A percentile compares a stretch with the other conserved stretches of the same genome.
phyloP scores from a whole-genome alignment of 495 filamentous ascomycete species.

The Parachaetomium inaequale region DNA sequence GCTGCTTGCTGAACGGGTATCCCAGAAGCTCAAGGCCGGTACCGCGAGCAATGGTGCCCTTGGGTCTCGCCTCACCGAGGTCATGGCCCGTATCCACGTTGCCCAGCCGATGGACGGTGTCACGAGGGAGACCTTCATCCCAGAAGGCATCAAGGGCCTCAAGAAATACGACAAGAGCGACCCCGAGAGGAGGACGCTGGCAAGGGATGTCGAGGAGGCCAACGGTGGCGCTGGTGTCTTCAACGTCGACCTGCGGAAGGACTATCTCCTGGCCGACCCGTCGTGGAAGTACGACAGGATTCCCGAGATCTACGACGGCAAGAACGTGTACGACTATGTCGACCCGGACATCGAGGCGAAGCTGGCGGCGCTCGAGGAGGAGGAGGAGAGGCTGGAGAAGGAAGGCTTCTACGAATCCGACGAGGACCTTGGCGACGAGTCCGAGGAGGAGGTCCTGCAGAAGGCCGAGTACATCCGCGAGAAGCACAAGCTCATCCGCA shows the following conservation, averaged over 20 bases:
- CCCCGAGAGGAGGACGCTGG: constrained; percentile 70
- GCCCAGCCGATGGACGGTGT: constrained; percentile 82
- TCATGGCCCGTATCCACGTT: constrained; percentile 91
- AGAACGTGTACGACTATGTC: constrained; percentile 95
- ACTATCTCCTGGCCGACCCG: constrained; percentile 76
- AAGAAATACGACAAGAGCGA: constrained; percentile 89
- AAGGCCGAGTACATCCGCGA: constrained; percentile 95
- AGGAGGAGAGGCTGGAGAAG: constrained; percentile 85
- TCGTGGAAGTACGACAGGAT: constrained; percentile 96
- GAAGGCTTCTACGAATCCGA: constrained; percentile 72
- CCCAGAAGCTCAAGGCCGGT: constrained; percentile 91
- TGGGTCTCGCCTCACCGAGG: constrained; percentile 76
- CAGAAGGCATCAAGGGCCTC: constrained; percentile 72
- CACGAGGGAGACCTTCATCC: constrained; percentile 78
- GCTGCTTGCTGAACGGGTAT: constrained; percentile 84
- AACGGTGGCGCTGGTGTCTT: constrained; percentile 93
- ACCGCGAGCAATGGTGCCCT: constrained; percentile 67
- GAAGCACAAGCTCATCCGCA: constrained; percentile 81
- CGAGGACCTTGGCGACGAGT: constrained; percentile 69
- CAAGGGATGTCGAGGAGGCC: constrained; percentile 86
- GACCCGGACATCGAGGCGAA: constrained; percentile 95
- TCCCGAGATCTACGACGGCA: constrained; percentile 83
- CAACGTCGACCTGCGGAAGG: constrained; percentile 83
- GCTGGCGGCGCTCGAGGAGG: constrained; percentile 84
- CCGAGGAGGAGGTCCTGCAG: constrained; percentile 77